Evolutionary conservation across 2,329 filamentous ascomycete genomes (phyloP).

Genomic region (Calonectria henricotiae): DNA sequence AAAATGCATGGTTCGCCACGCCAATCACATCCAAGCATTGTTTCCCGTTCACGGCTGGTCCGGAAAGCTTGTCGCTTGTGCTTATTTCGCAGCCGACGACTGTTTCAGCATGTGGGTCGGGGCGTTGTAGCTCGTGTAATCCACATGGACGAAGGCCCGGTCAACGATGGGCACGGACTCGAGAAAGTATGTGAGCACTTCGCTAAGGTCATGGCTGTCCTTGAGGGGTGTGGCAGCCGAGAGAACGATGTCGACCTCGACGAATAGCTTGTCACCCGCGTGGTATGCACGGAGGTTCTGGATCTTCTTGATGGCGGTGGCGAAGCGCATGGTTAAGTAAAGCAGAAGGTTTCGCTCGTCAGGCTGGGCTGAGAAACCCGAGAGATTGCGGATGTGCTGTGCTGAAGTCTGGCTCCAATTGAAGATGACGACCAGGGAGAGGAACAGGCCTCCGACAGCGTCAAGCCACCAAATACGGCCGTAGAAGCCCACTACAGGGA

Average conservation of each 20-base stretch:
- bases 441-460: conserved; percentile 81
- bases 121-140: conserved; percentile 76
- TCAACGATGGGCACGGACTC: conserved; percentile 88
- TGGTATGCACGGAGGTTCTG: conserved; percentile 90
- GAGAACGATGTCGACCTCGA: conserved; percentile 86
- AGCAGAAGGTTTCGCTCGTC: conserved; percentile 89
- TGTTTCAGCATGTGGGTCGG: conserved; percentile 71
- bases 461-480: conserved; percentile 88
- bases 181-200: conserved; percentile 86
- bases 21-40: conserved; percentile 4
- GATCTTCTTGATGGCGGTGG: conserved; percentile 88
- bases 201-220: conserved; percentile 85
- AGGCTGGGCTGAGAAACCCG: conserved; percentile 83
- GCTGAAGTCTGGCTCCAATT: conserved; percentile 84
- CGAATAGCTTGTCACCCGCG: conserved; percentile 87
- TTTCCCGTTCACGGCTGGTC: conserved; percentile 9
- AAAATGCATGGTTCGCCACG: conserved; percentile 17
- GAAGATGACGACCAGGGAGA: conserved; percentile 85
- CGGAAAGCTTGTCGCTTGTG: conserved; percentile 1
- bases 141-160: conserved; percentile 79
- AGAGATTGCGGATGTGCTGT: conserved; percentile 86
- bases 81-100: conserved; percentile 41
- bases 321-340: conserved; percentile 95
- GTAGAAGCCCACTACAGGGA: conserved; percentile 76
- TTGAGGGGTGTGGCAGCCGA: conserved; percentile 82